These are phyloP conservation scores for Pichia rugopelliculosa DNA, from an alignment of 805 yeast species.

Conservation along the genomic window DNA sequence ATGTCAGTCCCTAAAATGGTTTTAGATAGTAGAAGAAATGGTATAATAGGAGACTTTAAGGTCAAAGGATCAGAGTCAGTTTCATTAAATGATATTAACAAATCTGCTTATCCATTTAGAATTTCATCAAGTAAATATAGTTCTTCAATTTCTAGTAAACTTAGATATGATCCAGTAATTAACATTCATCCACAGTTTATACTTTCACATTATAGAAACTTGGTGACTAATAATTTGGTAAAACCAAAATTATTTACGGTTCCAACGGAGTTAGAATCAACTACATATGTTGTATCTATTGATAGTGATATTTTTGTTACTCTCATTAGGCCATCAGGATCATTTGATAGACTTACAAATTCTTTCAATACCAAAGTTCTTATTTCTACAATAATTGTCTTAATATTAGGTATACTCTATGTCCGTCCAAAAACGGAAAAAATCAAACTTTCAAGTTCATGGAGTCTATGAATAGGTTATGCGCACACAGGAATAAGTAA, in stretches of 20 bases:
- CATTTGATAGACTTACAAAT: constrained; percentile 67
- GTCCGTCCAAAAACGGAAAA: constrained; percentile 50
- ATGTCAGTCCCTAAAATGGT: constrained; percentile 62
- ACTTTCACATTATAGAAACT: constrained; percentile 44
- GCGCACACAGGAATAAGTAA: not conserved
- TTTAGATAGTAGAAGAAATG: constrained; percentile 59
- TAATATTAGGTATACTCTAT: constrained; percentile 40
- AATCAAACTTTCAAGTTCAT: constrained; percentile 44
- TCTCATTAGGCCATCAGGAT: constrained; percentile 68
- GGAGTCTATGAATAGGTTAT: constrained; percentile 36
- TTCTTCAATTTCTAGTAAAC: constrained; percentile 52
- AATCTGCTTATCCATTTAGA: constrained; percentile 30
- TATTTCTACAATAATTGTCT: constrained; percentile 46
- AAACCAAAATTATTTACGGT: constrained; percentile 32
- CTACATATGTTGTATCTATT: constrained; percentile 58
- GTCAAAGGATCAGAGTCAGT: constrained; percentile 32
- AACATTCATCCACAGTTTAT: constrained; percentile 40
- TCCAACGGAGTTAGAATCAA: constrained; percentile 74
- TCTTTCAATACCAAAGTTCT: constrained; percentile 64
- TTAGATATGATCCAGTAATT: constrained; percentile 61
- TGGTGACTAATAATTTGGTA: constrained; percentile 22
- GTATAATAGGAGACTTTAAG: constrained; percentile 30
- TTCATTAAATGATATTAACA: not conserved
- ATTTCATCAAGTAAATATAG: constrained; percentile 1
- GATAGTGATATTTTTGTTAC: constrained; percentile 76